Evolutionary conservation across 78 protist species (phyloP).

Genomic region (Emiliania huxleyi): DNA sequence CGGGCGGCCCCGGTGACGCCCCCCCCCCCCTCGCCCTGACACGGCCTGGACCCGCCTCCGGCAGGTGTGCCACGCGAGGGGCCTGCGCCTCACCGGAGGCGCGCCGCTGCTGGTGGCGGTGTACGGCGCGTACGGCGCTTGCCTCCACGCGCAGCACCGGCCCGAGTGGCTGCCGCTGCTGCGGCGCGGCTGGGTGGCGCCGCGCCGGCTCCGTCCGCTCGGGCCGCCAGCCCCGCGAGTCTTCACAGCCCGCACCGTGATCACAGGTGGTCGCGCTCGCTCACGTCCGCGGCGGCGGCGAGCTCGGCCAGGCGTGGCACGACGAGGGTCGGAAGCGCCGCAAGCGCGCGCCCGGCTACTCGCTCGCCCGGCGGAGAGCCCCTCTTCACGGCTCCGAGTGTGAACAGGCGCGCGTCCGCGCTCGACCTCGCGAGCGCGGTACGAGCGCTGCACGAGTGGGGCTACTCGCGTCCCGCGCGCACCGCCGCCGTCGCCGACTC

Average conservation of each 20-base stretch:
- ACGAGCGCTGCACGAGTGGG: background rate
- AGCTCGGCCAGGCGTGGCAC: background rate
- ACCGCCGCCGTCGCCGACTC: background rate
- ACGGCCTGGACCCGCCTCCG: no score
- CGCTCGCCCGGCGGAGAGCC: no score
- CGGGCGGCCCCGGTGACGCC: no score
- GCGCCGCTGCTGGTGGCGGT: background rate
- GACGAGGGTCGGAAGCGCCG: background rate
- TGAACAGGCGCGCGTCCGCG: no score
- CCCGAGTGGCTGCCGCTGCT: background rate
- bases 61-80: no score
- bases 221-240: no score
- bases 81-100: no score
- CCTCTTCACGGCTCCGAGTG: no score
- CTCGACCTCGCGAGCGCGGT: background rate
- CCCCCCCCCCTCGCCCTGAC: no score
- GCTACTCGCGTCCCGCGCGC: background rate
- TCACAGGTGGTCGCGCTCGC: background rate
- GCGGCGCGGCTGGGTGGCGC: background rate
- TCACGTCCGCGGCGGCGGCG: background rate
- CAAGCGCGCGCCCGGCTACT: background rate
- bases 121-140: conserved; percentile 2
- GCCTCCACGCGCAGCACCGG: background rate
- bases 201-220: no score
- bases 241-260: no score